Evolutionary conservation across 192 early-diverging fungal genomes (phyloP).

Genomic region (Glomus cerebriforme): DNA sequence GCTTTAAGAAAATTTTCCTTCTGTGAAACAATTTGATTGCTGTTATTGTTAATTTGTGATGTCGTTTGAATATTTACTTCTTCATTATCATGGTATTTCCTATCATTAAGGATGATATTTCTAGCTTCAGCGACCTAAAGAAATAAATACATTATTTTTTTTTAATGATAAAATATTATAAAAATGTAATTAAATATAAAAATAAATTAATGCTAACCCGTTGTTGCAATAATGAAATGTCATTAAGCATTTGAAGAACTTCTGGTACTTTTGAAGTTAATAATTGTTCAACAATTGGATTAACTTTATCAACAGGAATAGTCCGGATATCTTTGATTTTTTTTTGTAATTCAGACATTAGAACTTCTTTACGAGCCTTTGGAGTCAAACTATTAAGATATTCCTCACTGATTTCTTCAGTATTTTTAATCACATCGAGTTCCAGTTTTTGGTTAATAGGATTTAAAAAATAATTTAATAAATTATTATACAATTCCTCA

Average conservation of each 20-base stretch:
- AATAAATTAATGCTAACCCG: constrained; percentile 15
- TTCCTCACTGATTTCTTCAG: constrained; percentile 16
- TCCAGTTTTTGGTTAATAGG: too few relatives aligned
- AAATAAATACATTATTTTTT: not conserved
- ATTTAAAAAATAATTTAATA: too few relatives aligned
- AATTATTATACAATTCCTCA: too few relatives aligned
- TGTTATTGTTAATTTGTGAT: not conserved
- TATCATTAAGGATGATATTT: not conserved
- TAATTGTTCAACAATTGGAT: constrained; percentile 31
- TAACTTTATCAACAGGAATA: constrained; percentile 29
- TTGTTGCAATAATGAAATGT: constrained; percentile 13
- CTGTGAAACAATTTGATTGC: constrained; percentile 25
- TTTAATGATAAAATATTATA: not conserved
- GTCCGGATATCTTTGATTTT: constrained; percentile 23
- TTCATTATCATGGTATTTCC: constrained; percentile 8
- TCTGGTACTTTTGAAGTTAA: constrained; percentile 19
- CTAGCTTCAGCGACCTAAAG: constrained; percentile 27
- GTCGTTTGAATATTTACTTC: not conserved
- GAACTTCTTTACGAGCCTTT: constrained; percentile 27
- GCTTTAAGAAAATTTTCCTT: constrained; percentile 39
- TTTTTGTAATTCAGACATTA: constrained; percentile 35
- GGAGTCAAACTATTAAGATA: constrained; percentile 17
- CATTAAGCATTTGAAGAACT: constrained; percentile 23
- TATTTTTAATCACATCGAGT: too few relatives aligned
- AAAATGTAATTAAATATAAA: not conserved